Evolutionary conservation across 495 filamentous ascomycete genomes (phyloP).

Genomic region (Hypoxylon perforatum): DNA sequence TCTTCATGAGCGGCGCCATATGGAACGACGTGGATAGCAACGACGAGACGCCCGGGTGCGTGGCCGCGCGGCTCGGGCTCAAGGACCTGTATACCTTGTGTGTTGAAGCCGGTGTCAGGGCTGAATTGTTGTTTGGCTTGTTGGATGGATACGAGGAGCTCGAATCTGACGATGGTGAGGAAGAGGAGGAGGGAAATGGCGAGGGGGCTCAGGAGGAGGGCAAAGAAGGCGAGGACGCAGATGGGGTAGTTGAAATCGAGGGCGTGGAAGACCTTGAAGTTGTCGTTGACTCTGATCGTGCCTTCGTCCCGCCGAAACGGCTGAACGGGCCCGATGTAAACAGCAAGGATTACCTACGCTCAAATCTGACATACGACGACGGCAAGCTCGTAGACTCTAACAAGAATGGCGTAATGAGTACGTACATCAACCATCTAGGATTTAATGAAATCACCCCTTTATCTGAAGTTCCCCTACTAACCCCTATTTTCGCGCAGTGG

Average conservation of each 20-base stretch:
- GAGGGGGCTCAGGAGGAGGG: constrained; percentile 32
- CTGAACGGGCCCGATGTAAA: constrained; percentile 58
- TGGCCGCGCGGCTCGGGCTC: constrained; percentile 77
- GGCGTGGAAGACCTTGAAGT: constrained; percentile 12
- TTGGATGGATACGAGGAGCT: constrained; percentile 83
- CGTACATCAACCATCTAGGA: not conserved
- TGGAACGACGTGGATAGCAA: constrained; percentile 94
- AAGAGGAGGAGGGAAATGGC: constrained; percentile 58
- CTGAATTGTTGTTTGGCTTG: constrained; percentile 83
- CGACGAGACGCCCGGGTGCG: constrained; percentile 90
- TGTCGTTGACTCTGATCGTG: constrained; percentile 47
- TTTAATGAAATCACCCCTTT: not conserved
- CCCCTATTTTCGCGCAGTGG: constrained; percentile 63
- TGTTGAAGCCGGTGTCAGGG: constrained; percentile 91
- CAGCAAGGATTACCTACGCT: constrained; percentile 80
- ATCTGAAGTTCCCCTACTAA: constrained; percentile 2
- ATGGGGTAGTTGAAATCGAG: constrained; percentile 20
- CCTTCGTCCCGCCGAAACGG: constrained; percentile 49
- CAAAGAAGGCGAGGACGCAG: constrained; percentile 27
- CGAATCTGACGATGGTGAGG: constrained; percentile 69
- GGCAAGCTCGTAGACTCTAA: constrained; percentile 79
- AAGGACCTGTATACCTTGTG: constrained; percentile 82
- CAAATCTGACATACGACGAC: constrained; percentile 78
- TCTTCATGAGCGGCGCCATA: constrained; percentile 89
- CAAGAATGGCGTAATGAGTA: constrained; percentile 87